Base-by-base conservation (phyloP, 805 yeast genomes). In the Starmerella davenportii region DNA sequence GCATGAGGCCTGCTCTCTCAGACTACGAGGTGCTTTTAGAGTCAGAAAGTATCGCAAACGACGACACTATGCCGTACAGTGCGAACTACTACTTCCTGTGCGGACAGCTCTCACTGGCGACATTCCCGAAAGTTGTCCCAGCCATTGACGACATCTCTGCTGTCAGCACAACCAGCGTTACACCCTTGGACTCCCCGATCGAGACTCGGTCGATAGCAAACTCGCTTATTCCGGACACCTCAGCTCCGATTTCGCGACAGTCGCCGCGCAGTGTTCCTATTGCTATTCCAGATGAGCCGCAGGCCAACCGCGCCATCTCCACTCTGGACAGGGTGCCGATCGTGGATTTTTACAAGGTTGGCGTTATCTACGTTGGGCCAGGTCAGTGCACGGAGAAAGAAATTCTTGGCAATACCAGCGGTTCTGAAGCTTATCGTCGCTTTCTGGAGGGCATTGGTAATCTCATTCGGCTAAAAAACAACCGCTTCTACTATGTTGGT, bases 301-400 rank as follows among this genome's bases (percentile, higher is more conserved):
- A 63, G 52, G 55, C 64, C 14, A 48, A 52, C 2, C 62, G 79
- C 23, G 79, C 85, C 0, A 51, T 82, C 16, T 54, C 66, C 4
- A 64, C 73, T 15, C 62, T 82, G 42, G 93, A 81, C 49, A 59
- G 84, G 15, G 72, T 79, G 1, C 92, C 94, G 0, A 73, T 76
- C 5, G 77, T 78, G 4, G 79, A 76, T 34, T 76, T 75, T 48
- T 81, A 76, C 54, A 82, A 81, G 52, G 68, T 78, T 30, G 94
- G 94, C 1, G 60, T 82, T 17, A 50, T 82, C 17, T 82, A 81
- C 52, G 70, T 81, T 47, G 87, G 73, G 0, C 74, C 71, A 1
- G 69, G 70, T 8, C 94, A 82, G 53, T 52, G 53, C 2, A 59
- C 60, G 0, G 94, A 82, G 52, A 51, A 51, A 0, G 80, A 77